Base-by-base conservation (phyloP, 768 basidiomycete genomes). In the Lactifluus piperatus region DNA sequence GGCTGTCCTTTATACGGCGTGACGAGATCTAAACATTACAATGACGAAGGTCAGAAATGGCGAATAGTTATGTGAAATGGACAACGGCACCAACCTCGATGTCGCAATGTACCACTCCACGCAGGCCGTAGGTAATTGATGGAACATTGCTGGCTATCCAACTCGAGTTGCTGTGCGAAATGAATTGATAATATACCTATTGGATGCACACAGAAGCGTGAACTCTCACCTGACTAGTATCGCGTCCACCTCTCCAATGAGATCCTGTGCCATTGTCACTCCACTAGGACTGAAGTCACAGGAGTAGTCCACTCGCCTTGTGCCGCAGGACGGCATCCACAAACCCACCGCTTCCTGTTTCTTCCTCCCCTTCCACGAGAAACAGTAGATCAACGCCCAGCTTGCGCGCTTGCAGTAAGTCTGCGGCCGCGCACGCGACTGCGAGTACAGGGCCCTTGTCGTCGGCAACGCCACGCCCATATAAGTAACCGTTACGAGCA, bases 401-500 rank as follows among this genome's bases (percentile, higher is more conserved):
- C 11, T 84, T 80, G 1, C 92, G 78, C 13, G 77, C 75, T 27
- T 83, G 76, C 3, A 94, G 79, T 45, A 98, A 70, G 22, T 89
- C 83, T 0, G 93, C 89, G 11, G 86, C 92, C 0, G 97, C 97
- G 64, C 84, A 91, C 0, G 95, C 97, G 16, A 85, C 80, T 1
- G 94, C 93, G 60, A 98, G 79, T 47, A 97, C 86, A 0, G 97
- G 97, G 0, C 95, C 97, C 68, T 99, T 98, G 75, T 99, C 85
- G 66, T 99, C 97, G 1, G 91, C 88, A 1, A 90, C 87, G 4
- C 97, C 92, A 46, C 90, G 83, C 22, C 94, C 95, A 66, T 93
- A 94, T 0, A 94, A 74, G 67, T 89, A 94, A 0, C 93, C 94
- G 65, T 97, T 93, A 11, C 83, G 79, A 2, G 93, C 93, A 0